Base-by-base conservation (phyloP, 2,329 filamentous ascomycete genomes). In the Aspergillus sp. region DNA sequence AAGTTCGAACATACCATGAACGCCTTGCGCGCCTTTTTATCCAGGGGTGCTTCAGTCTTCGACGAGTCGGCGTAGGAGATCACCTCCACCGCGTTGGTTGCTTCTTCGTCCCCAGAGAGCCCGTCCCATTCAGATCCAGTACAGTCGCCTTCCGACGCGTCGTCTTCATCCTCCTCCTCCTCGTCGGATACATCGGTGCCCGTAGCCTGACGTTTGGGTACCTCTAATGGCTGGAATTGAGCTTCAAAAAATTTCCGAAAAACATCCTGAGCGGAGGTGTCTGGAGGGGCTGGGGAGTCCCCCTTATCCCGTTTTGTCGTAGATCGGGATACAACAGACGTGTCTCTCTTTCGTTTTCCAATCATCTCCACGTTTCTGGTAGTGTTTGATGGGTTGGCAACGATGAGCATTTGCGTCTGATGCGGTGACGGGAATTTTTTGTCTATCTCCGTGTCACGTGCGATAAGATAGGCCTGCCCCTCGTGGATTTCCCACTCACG, bases 211-310 rank as follows among this genome's bases (percentile, higher is more conserved):
- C 53, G 50, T 13, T 47, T 47, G 38, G 59, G 56, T 40, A 57
- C 68, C 38, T 78, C 78, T 36, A 96, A 71, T 8, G 93, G 90
- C 67, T 85, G 83, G 75, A 96, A 97, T 66, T 88, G 86, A 24
- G 89, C 83, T 73, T 96, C 94, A 67, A 97, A 97, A 67, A 93
- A 88, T 61, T 83, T 84, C 52, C 86, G 85, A 65, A 99, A 89
- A 52, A 92, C 81, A 51, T 87, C 89, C 61, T 89, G 84, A 11
- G 88, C 79, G 53, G 85, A 80, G 58, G 82, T 76, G 38, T 74
- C 69, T 1, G 63, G 52, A 20, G 58, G 60, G 26, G 59, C 55
- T 5, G 60, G 55, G 26, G 59, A 53, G 24, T 61, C 51, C 35
- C 64, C 64, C 36, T 58, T 36, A 30, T 63, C 64, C 45, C 59